phyloP scores from a whole-genome alignment of 768 basidiomycete genomes.

The Piloderma croceum region DNA sequence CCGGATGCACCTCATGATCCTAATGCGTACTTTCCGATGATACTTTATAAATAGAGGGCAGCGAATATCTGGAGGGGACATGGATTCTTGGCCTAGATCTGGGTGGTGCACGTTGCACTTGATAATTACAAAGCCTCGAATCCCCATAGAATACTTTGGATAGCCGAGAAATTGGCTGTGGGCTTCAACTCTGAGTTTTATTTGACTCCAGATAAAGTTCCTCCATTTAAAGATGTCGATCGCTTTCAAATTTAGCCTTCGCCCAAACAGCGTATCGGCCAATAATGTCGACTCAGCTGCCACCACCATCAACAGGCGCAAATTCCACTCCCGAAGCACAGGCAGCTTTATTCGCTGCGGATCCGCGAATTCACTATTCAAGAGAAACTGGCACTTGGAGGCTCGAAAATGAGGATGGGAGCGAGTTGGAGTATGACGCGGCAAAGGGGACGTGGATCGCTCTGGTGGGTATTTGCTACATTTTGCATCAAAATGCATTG shows the following conservation, averaged over 20 bases:
- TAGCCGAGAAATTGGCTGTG: too few species aligned
- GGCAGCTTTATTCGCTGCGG: constrained; percentile 68
- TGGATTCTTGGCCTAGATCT: too few species aligned
- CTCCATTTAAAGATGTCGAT: too few species aligned
- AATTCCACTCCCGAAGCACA: constrained; percentile 52
- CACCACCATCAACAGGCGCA: constrained; percentile 44
- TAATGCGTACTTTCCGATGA: constrained; percentile 81
- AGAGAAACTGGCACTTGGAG: constrained; percentile 75
- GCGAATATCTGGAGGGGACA: too few species aligned
- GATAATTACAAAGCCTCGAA: too few species aligned
- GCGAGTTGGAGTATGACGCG: constrained; percentile 86
- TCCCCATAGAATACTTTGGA: too few species aligned
- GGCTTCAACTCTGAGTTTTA: too few species aligned
- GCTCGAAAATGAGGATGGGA: constrained; percentile 83
- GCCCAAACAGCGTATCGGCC: too few species aligned
- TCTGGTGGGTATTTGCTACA: constrained; percentile 56
- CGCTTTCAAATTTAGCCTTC: too few species aligned
- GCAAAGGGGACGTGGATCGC: constrained; percentile 76
- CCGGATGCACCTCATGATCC: constrained; percentile 81
- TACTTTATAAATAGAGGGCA: constrained; percentile 51
- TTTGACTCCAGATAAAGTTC: too few species aligned
- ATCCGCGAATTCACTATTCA: constrained; percentile 80
- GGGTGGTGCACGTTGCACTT: too few species aligned
- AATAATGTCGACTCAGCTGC: constrained; percentile 24
- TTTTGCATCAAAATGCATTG: background rate